These are phyloP conservation scores for Taphrina deformans DNA, from an alignment of 1,139 yeast species.

Conservation along the genomic window DNA sequence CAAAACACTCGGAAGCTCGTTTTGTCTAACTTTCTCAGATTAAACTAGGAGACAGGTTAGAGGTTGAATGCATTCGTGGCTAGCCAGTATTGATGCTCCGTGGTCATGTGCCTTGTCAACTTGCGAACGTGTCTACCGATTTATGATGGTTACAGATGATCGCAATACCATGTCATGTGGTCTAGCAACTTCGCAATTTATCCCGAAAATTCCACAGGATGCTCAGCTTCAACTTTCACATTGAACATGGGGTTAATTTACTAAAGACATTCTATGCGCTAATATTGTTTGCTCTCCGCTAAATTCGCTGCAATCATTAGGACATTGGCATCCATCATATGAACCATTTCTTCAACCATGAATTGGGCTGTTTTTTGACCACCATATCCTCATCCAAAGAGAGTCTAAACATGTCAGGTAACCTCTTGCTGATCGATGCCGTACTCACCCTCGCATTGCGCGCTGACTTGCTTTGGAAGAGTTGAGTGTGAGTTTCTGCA, in stretches of 20 bases:
- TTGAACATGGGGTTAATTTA: neutral
- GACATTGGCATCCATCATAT: neutral
- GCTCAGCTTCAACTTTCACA: neutral
- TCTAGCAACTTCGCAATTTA: too few relatives aligned
- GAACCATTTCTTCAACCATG: conserved; percentile 4
- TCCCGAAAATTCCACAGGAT: too few relatives aligned
- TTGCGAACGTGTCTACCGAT: neutral
- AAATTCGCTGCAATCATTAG: neutral
- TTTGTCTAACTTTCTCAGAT: neutral
- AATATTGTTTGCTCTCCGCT: neutral
- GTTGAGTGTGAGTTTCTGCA: conserved; percentile 24
- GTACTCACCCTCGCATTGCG: neutral
- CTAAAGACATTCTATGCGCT: neutral
- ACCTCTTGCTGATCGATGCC: too few relatives aligned
- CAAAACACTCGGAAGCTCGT: too few relatives aligned
- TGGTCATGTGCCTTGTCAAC: neutral
- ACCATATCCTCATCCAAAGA: neutral
- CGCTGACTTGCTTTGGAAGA: conserved; percentile 8
- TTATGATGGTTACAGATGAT: neutral
- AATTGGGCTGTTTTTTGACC: neutral
- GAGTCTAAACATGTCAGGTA: too few relatives aligned
- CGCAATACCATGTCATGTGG: too few relatives aligned
- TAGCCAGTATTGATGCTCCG: neutral
- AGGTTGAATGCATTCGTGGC: neutral
- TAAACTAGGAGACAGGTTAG: neutral